Base-by-base conservation (phyloP, 345 rosid species). In the Firmiana major region DNA sequence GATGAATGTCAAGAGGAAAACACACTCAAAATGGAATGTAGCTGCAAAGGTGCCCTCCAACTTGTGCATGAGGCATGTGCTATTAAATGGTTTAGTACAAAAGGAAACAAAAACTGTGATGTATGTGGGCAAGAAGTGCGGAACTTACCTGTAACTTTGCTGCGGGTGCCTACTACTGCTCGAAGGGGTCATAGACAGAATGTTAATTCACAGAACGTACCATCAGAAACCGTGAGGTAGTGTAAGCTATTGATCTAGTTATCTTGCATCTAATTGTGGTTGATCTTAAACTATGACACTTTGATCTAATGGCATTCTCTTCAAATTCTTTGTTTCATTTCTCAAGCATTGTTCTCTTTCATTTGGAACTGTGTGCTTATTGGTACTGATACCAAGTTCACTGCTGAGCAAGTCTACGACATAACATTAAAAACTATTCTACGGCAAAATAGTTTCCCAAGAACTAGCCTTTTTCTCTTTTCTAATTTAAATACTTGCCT, bases 21-120 rank as follows among this genome's bases (percentile, higher is more conserved):
- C 84, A 95, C 96, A 6, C 89, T 95, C 76, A 95, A 95, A 88
- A 90, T 90, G 99, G 99, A 93, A 82, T 95, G 99, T 87, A 88
- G 96, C 73, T 95, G 99, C 89, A 95, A 90, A 85, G 99, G 99
- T 24, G 97, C 80, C 66, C 98, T 95, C 40, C 87, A 88, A 72
- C 98, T 95, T 34, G 87, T 95, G 42, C 99, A 95, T 38, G 91
- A 93, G 81, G 94, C 2, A 6, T 53, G 21, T 6, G 57, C 57
- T 53, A 7, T 53, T 17, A 53, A 53, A 53, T 53, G 57, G 57
- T 53, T 53, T 53, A 17, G 57, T 17, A 19, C 57, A 53, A 17
- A 53, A 17, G 57, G 57, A 17, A 53, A 53, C 57, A 53, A 53
- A 53, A 53, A 16, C 7, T 53, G 57, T 53, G 57, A 53, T 16